Evolutionary conservation across 257 asterid species (phyloP), one percentile per base, ranked within the genome.

Genomic region (Plantago major): DNA sequence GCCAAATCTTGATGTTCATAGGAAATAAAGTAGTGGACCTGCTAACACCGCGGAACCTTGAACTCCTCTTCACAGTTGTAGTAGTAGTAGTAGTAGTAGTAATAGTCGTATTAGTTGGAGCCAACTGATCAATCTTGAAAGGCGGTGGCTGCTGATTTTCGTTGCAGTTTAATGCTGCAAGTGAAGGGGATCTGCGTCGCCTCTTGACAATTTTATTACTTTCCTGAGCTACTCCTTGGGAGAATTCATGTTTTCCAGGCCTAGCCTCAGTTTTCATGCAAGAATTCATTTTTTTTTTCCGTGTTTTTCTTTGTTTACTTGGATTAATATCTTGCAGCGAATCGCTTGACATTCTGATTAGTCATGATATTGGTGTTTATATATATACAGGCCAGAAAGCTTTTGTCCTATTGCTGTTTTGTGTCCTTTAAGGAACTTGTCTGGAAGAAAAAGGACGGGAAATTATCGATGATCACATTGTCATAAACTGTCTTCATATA

Each of bases 11-110:
- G n/a, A 22, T 2, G 26, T 22, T 22, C 26, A 22, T 22, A 22
- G 26, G 26, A 22, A 22, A 22, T 33, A 33, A 33, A 33, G 40
- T 33, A 33, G 40, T 33, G 6, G 6, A 85, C 96, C 89, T 81
- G 76, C 96, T 88, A 58, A 85, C 96, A 53, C 96, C 95, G 28
- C 92, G 80, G 55, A 88, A 88, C 78, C 91, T 79, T 15, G 96
- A 88, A 71, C 96, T 88, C 75, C 95, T 74, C 70, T 83, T 88
- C 0, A 78, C 30, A 2, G 80, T 58, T 6, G 82, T 55, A 0
- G 82, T 9, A 4, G 74, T 10, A 0, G 77, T 44, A 0, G 77
- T 44, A 37, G 71, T 55, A 2, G 73, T 57, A 1, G 73, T 14
- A 22, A 22, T 22, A 42, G 71, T 55, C 1, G 73, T 57, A 1